These are phyloP conservation scores for Malassezia psittaci DNA, from an alignment of 1,284 basidiomycete species.

Conservation along the genomic window DNA sequence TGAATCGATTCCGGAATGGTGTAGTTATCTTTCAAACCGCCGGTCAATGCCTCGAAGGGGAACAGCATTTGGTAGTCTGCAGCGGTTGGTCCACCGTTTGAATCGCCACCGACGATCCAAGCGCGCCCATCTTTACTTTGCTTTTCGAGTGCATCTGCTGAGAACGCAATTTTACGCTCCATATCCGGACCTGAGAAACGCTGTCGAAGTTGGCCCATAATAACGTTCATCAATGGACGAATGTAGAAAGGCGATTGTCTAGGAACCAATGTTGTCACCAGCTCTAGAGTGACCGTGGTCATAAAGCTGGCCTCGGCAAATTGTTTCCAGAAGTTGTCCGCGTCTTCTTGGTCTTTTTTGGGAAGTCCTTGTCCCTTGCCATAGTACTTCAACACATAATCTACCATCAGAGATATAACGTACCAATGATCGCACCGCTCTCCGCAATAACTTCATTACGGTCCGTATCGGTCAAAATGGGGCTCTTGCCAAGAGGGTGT, in stretches of 20 bases:
- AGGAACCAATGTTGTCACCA: slow-evolving; percentile 32
- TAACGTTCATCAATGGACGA: slow-evolving; percentile 31
- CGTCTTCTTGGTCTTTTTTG: slow-evolving; percentile 23
- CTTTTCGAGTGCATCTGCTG: slow-evolving; percentile 25
- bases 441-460: slow-evolving; percentile 35
- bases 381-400: slow-evolving; percentile 42
- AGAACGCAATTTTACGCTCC: slow-evolving; percentile 35
- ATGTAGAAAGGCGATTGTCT: slow-evolving; percentile 38
- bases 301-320: slow-evolving; percentile 43
- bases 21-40: slow-evolving; percentile 16
- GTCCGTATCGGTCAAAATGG: slow-evolving; percentile 37
- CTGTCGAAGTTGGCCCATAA: slow-evolving; percentile 23
- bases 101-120: slow-evolving; percentile 44
- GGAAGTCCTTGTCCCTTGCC: slow-evolving; percentile 30
- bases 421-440: slow-evolving; percentile 40
- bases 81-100: slow-evolving; percentile 38
- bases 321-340: slow-evolving; percentile 36
- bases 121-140: slow-evolving; percentile 19
- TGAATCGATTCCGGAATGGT: slow-evolving; percentile 24
- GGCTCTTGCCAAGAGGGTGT: slow-evolving; percentile 43
- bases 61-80: slow-evolving; percentile 46
- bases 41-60: slow-evolving; percentile 35
- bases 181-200: slow-evolving; percentile 34
- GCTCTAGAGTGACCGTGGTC: slow-evolving; percentile 36
- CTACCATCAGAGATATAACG: slow-evolving; percentile 8